Evolutionary conservation across 441 rosid species (phyloP), one percentile per base, ranked within the genome.

Genomic region (Pelargonium citronellum): DNA sequence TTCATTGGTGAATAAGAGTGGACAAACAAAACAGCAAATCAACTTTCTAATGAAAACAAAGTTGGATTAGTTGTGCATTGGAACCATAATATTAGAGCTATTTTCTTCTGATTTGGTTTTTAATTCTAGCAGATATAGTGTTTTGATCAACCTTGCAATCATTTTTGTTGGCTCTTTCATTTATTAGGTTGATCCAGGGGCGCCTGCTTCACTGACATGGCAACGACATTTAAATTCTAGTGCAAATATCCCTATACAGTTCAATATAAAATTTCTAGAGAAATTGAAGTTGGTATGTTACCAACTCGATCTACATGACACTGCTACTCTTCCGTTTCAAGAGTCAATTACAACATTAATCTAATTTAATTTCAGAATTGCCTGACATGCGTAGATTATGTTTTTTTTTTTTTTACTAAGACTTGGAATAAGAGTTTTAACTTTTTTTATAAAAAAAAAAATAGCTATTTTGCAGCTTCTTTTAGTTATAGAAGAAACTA

Each of bases 121-220:
- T 7, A 7, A 43, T 43, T 43, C 47, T 43, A 43, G 47, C 12
- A 43, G 51, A 12, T 10, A 11, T 47, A 10, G 12, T 47, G 15
- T 47, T 47, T 13, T 47, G 53, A 47, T 47, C 16, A 11, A 11
- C 53, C 53, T 11, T 47, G 9, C 13, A 43, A 43, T 43, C 9
- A 10, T 43, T 43, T 43, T 43, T 43, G 47, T 43, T 47, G 53
- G 53, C 13, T 47, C n/a, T 9, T 5, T n/a, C 19, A 51, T 51
- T n/a, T 51, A 51, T 51, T 11, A 51, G 58, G 58, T 51, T n/a
- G 58, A 51, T 8, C 58, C 58, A 13, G 58, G 19, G 16, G 16
- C 15, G 58, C 58, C 58, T 13, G 58, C 58, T 51, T 51, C 58
- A 51, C 58, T 51, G 19, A 51, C 58, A 5, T 51, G 58, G 58